phyloP scores from a whole-genome alignment of 306 rosid genomes.

The Cicer cuneatum region DNA sequence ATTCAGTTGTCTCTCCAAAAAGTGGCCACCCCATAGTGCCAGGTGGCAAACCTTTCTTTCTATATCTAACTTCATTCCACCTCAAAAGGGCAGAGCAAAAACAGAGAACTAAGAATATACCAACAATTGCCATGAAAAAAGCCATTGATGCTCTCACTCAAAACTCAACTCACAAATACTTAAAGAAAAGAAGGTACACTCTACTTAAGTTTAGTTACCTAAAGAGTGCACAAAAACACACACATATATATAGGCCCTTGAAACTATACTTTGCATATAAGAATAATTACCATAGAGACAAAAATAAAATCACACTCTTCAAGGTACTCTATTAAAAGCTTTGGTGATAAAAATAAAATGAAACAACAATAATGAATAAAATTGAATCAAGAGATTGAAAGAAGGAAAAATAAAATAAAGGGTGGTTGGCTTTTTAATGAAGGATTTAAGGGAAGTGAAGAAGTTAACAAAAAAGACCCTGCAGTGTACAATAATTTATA shows the following conservation, averaged over 20 bases:
- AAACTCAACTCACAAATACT: slow-evolving; percentile 45
- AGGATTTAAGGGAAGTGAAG: slow-evolving; percentile 36
- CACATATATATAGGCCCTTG: slow-evolving; percentile 68
- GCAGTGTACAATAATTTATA: slow-evolving; percentile 36
- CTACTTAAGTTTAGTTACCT: slow-evolving; percentile 24
- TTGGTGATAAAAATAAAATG: slow-evolving; percentile 13
- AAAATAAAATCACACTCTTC: slow-evolving; percentile 55
- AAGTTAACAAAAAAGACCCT: slow-evolving; percentile 5
- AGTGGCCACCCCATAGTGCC: slow-evolving; percentile 99
- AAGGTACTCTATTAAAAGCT: slow-evolving; percentile 52
- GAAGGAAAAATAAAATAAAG: slow-evolving; percentile 31
- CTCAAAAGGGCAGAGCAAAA: slow-evolving; percentile 86
- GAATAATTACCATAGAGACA: slow-evolving; percentile 46
- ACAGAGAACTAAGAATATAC: slow-evolving; percentile 64
- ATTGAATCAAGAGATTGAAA: neutral
- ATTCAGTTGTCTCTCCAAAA: slow-evolving; percentile 96
- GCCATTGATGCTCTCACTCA: slow-evolving; percentile 72
- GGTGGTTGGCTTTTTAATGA: slow-evolving; percentile 23
- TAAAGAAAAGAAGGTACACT: neutral
- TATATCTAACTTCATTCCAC: slow-evolving; percentile 85
- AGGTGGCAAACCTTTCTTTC: slow-evolving; percentile 88
- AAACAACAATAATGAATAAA: neutral
- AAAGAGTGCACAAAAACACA: slow-evolving; percentile 54
- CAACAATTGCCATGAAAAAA: slow-evolving; percentile 52
- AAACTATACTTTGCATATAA: slow-evolving; percentile 25